Conservation (phyloP, 768 basidiomycete genomes). For the Melanogaster broomeanus region DNA sequence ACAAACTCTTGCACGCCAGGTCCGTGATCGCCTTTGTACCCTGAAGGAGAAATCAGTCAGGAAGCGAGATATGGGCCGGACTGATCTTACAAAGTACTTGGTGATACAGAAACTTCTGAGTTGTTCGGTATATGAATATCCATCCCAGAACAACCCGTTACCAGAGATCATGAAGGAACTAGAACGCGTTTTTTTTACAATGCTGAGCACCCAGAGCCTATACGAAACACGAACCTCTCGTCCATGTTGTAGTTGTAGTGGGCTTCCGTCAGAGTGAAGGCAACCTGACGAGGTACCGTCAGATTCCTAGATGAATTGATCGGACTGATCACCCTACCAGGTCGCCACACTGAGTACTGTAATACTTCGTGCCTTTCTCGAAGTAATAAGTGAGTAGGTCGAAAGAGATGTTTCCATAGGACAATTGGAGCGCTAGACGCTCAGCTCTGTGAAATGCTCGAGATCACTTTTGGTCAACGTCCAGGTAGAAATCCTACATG, state of each 20-base stretch:
- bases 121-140: conserved; percentile 2
- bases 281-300: neutral
- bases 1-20: conserved; percentile 10
- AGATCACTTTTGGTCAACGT: neutral
- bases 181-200: neutral
- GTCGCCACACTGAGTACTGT: neutral
- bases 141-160: conserved; percentile 10
- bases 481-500: conserved; percentile 1
- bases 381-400: conserved; percentile 16
- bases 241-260: neutral
- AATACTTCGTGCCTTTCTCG: neutral
- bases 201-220: neutral
- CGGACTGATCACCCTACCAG: neutral
- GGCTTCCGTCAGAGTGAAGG: neutral
- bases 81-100: conserved; percentile 3
- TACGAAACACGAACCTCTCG: neutral
- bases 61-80: neutral
- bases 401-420: conserved; percentile 17
- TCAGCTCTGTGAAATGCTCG: conserved; percentile 11
- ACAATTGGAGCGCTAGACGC: conserved; percentile 8
- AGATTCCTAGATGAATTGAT: neutral
- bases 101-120: neutral
- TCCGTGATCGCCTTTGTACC: conserved; percentile 5
- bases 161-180: neutral
- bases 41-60: conserved; percentile 4